Evolutionary conservation across 1,139 yeast species (phyloP), one percentile per base, ranked within the genome.

Genomic region (Wickerhamomyces sp.): DNA sequence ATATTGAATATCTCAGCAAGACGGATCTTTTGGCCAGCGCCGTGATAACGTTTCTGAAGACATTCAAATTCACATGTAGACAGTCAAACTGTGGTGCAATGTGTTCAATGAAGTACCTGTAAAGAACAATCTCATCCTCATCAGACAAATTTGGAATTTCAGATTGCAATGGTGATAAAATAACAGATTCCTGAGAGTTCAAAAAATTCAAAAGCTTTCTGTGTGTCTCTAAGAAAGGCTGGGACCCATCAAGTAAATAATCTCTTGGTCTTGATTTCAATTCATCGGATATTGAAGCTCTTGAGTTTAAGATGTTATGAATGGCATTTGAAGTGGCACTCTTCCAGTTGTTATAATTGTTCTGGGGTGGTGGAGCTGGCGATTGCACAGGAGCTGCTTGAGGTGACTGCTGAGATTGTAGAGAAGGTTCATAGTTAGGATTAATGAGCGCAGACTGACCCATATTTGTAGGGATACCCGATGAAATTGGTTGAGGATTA

Each of bases 61-160:
- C 19, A 8, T 33, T 10, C 11, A n/a, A 15, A 16, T 29, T 24
- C 7, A 22, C 16, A 16, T 37, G 35, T 1, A 38, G 31, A 3
- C 39, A 17, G 20, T 46, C 49, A 28, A 45, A 26, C 16, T 39
- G 32, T 5, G 46, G 47, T 0, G 49, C 40, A 2, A 45, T 16
- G 1, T 18, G 15, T 1, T 32, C 26, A n/a, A 41, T 17, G 23
- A 36, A 49, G 23, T 28, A 26, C 17, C 32, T 36, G 41, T 44
- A 34, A 5, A 45, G 25, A 2, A 23, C 13, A 6, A 39, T 15
- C 29, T 46, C 41, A 11, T 44, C 48, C 6, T 33, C 40, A 0
- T 37, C 38, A 2, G 38, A 28, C 14, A 48, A 15, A 5, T 21
- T 22, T 16, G 31, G 21, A 16, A 15, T 21, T 7, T 7, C 9